Conservation (phyloP, 2,329 filamentous ascomycete species). For the Epichloe uncinata region DNA sequence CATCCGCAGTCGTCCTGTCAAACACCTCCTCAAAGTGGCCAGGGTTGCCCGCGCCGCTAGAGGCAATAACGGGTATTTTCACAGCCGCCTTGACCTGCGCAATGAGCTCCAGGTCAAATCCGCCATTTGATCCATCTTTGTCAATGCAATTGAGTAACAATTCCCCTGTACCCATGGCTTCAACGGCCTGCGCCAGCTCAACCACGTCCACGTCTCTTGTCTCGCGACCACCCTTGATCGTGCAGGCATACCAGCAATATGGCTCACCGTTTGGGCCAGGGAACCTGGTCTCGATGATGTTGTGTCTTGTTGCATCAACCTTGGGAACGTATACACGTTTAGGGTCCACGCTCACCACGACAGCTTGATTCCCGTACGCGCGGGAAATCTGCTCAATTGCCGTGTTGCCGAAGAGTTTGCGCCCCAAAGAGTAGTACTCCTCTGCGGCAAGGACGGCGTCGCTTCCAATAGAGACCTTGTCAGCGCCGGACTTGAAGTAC, state of each 20-base stretch:
- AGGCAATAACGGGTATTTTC: constrained; percentile 88
- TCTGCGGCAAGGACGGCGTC: constrained; percentile 90
- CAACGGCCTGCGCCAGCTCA: constrained; percentile 75
- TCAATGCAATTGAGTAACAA: constrained; percentile 96
- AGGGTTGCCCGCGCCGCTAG: constrained; percentile 80
- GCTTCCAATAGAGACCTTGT: constrained; percentile 94
- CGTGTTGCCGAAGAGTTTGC: constrained; percentile 62
- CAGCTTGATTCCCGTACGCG: constrained; percentile 92
- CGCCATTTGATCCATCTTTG: constrained; percentile 85
- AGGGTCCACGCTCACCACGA: constrained; percentile 90
- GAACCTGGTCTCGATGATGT: constrained; percentile 54
- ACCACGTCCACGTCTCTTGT: constrained; percentile 88
- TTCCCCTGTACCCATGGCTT: constrained; percentile 92
- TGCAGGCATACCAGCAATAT: constrained; percentile 95
- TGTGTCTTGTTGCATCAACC: constrained; percentile 56
- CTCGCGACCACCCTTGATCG: constrained; percentile 88
- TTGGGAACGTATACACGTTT: constrained; percentile 78
- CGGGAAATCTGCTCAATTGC: constrained; percentile 91
- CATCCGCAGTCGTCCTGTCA: constrained; percentile 71
- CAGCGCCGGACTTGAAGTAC: constrained; percentile 94
- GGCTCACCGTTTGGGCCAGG: constrained; percentile 64
- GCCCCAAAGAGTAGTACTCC: constrained; percentile 64
- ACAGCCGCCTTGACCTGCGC: constrained; percentile 75
- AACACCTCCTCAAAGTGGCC: constrained; percentile 88
- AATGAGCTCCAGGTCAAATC: constrained; percentile 90